Base-by-base conservation (phyloP, 1,284 basidiomycete species). In the Heterobasidion irregulare region DNA sequence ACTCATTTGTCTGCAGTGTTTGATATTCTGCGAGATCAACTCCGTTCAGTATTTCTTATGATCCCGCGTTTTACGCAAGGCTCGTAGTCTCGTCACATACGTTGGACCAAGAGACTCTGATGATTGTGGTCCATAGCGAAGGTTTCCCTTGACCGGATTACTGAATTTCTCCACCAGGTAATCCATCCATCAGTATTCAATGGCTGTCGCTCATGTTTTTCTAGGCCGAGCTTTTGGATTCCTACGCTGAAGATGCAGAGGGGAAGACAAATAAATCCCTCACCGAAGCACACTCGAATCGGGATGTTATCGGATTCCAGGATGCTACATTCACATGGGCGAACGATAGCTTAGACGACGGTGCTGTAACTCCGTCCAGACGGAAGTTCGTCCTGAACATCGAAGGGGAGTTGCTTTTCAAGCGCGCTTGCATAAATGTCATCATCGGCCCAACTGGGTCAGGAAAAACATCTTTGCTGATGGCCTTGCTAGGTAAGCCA, bases 391-490 rank as follows among this genome's bases (percentile, higher is more conserved):
- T 65, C 6, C 72, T 86, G 9, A 64, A 64, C 0, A 69, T 84
- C 18, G 74, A 78, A 1, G 72, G 68, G 16, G 80, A 85, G 58
- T 64, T 87, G 13, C 63, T 72, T 6, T 88, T 89, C 70, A 75
- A 77, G 57, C 74, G 73, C 43, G 79, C 79, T 8, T 71, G 74
- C 59, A 67, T 88, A 61, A 86, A 85, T 63, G 66, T 89, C 38
- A 75, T 89, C 56, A 73, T 84, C 35, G 86, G 86, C 16, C 79
- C 84, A 0, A 81, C 79, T 2, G 79, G 79, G 8, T 74, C 71
- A 1, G 79, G 79, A 6, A 80, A 78, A 63, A 77, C 78, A 0
- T 76, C 74, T 1, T 51, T 80, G 32, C 65, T 81, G 12, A 77
- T 82, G 75, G 82, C 81, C 1, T 66, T 84, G 15, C 70, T 83